Evolutionary conservation across 1,284 basidiomycete genomes (phyloP), one percentile per base, ranked within the genome.

Genomic region (Rhizoctonia solani): DNA sequence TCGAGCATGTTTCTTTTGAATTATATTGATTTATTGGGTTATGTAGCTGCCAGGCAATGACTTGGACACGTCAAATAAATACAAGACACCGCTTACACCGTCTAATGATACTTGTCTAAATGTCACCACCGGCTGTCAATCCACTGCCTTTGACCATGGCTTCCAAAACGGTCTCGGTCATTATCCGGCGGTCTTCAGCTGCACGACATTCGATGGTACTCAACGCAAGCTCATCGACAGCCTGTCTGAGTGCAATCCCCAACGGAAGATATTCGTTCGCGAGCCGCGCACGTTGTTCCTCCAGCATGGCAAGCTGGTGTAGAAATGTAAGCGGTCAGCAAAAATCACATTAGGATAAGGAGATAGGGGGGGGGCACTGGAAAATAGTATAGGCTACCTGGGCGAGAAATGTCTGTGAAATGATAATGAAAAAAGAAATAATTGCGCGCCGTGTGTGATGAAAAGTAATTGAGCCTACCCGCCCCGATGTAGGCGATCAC

Each of bases 91-190:
- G n/a, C n/a, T n/a, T n/a, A n/a, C n/a, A n/a, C n/a, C n/a, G n/a
- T n/a, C n/a, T n/a, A n/a, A n/a, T n/a, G n/a, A n/a, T 4, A 11
- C 32, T 37, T 11, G 23, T 46, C 50, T 41, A 61, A 32, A 61
- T 34, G 34, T 61, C 58, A 14, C 14, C 34, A 37, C 27, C 46
- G 0, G 58, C 44, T 4, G 46, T 25, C 19, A 50, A 27, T 25
- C 58, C 58, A 39, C 42, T 41, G 2, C 44, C 58, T 25, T 61
- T 61, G 6, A 49, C 32, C 58, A 61, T 61, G 11, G 58, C 58
- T 16, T 61, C 58, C 32, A 61, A 39, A 5, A 61, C 58, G 19
- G 46, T 21, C 41, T 61, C 58, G 13, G 58, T 61, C 58, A 61
- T 61, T 9, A 50, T 23, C n/a, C 58, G 32, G 29, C 58, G 58